A percentile compares a stretch with the other conserved stretches of the same genome.
Evolutionary conservation across 495 filamentous ascomycete genomes (phyloP).

Genomic region (Penicillium manginii): DNA sequence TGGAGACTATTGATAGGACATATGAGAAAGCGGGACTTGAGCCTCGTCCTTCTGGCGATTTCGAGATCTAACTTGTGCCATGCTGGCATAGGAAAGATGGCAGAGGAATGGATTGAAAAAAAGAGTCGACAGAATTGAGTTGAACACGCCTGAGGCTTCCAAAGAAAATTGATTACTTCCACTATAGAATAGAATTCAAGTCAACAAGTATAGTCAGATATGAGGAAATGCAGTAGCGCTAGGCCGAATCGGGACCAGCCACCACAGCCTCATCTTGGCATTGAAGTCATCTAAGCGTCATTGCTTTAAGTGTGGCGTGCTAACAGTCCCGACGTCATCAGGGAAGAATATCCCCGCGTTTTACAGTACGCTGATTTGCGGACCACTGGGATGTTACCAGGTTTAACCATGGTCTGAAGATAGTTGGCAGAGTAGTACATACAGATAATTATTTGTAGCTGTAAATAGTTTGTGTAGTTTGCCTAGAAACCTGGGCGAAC

Average conservation of each 20-base stretch:
- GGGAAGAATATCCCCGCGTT: not conserved
- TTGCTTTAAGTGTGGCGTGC: not conserved
- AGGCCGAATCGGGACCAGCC: not conserved
- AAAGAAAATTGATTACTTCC: no score
- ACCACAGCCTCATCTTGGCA: not conserved
- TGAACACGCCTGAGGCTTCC: no score
- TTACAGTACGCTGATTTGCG: not conserved
- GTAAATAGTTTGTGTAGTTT: not conserved
- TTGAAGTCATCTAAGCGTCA: not conserved
- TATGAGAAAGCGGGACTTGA: constrained; percentile 52
- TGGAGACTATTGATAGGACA: constrained; percentile 56
- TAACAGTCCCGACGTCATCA: not conserved
- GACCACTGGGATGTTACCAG: not conserved
- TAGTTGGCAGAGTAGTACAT: not conserved
- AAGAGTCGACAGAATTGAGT: no score
- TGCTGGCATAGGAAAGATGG: not conserved
- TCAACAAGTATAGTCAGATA: no score
- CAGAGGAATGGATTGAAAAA: no score
- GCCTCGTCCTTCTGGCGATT: constrained; percentile 21
- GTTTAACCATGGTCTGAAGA: not conserved
- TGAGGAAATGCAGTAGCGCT: no score
- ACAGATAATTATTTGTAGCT: not conserved
- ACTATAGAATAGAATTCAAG: not conserved
- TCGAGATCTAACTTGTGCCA: constrained; percentile 6
- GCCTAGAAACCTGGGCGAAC: constrained; percentile 3